These are phyloP conservation scores for Saccharomycopsis selenospora DNA, from an alignment of 805 yeast species.

Conservation along the genomic window DNA sequence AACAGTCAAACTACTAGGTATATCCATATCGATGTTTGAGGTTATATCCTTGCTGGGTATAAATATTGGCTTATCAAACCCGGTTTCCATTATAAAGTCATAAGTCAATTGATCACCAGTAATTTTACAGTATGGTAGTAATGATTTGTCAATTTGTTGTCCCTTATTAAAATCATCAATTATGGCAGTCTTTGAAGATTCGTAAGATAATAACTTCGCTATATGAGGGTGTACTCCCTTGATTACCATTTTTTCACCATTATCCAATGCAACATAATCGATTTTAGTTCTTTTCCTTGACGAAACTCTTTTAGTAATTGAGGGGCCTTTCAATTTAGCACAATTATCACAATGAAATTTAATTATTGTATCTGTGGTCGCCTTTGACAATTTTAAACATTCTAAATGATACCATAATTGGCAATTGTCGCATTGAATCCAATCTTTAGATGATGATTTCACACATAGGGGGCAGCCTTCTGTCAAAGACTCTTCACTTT, in stretches of 20 bases:
- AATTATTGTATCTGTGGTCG: conserved; percentile 34
- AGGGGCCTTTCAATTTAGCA: conserved; percentile 38
- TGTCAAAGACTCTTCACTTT: no score
- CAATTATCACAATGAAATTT: conserved; percentile 54
- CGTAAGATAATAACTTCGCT: conserved; percentile 24
- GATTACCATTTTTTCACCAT: conserved; percentile 52
- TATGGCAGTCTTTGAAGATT: conserved; percentile 21
- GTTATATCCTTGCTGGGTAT: conserved; percentile 31
- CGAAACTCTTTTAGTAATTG: conserved; percentile 45
- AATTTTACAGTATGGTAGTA: conserved; percentile 21
- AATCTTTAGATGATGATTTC: conserved; percentile 27
- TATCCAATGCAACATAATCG: conserved; percentile 74
- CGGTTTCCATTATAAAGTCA: conserved; percentile 31
- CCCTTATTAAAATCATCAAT: conserved; percentile 22
- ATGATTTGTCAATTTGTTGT: conserved; percentile 6
- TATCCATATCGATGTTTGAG: conserved; percentile 35
- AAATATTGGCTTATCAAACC: conserved; percentile 39
- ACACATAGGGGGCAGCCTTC: conserved; percentile 19
- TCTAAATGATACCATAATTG: conserved; percentile 46
- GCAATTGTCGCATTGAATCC: conserved; percentile 57
- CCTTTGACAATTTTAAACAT: conserved; percentile 37
- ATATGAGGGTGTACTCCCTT: conserved; percentile 55
- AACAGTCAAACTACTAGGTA: conserved; percentile 53
- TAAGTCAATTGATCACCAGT: conserved; percentile 31
- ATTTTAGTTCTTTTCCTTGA: conserved; percentile 47